Percentiles rank a stretch among this genome's conserved stretches.
These are phyloP conservation scores for Beta vulgaris DNA, from an alignment of 148 eudicot genomes.

Conservation along the genomic window DNA sequence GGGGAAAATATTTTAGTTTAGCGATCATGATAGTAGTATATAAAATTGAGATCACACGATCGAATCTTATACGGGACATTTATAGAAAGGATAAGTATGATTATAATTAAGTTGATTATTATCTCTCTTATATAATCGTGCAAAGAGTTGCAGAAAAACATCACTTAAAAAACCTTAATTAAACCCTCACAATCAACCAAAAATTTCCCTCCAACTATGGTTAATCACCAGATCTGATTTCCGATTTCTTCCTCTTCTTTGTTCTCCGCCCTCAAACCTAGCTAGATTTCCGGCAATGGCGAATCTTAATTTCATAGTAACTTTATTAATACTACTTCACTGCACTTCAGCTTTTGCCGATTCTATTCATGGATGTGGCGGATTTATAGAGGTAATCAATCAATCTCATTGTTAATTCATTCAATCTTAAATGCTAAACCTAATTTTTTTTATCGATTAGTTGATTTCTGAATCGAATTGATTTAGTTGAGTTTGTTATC, in stretches of 20 bases:
- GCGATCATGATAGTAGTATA: too few species aligned
- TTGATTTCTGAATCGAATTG: too few species aligned
- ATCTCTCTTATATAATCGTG: too few species aligned
- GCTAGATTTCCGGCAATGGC: slow-evolving; percentile 17
- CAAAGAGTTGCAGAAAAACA: background rate
- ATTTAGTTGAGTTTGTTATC: background rate
- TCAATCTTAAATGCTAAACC: background rate
- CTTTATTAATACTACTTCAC: slow-evolving; percentile 19
- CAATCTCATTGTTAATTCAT: background rate
- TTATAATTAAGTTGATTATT: too few species aligned
- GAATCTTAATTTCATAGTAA: background rate
- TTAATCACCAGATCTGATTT: slow-evolving; percentile 26
- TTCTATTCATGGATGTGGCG: slow-evolving; percentile 95
- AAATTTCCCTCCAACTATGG: slow-evolving; percentile 1
- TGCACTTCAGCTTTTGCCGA: slow-evolving; percentile 44
- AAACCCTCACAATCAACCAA: slow-evolving; percentile 15
- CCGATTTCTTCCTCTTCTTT: background rate
- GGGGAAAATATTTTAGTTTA: too few species aligned
- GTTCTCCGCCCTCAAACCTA: background rate
- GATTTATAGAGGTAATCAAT: slow-evolving; percentile 81
- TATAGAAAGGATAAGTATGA: too few species aligned
- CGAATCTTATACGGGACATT: too few species aligned
- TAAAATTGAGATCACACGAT: too few species aligned
- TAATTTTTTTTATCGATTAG: background rate
- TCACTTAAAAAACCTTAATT: background rate